Base-by-base conservation (phyloP, 78 protist genomes). In the Diacronema lutheri region DNA sequence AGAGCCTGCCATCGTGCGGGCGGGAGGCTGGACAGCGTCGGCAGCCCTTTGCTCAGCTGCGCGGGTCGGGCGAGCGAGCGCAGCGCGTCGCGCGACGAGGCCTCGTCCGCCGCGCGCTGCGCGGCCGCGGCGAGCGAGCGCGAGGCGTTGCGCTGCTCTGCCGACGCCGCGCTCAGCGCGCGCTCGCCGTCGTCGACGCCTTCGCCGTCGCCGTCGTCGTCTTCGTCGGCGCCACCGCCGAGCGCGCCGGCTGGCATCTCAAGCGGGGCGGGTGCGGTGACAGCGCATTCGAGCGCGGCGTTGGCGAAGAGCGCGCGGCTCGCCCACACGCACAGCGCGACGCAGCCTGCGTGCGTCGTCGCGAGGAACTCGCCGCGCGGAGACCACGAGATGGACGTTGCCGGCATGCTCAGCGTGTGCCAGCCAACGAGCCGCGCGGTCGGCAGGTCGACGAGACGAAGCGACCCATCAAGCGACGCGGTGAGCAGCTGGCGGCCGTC, bases 271-370 rank as follows among this genome's bases (percentile, higher is more conserved):
- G 76, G 26, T 0, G 50, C 5, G 56, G 1, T 5, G 37, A 0
- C 60, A 0, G 71, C 79, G 6, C 3, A 16, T 13, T 14, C 58
- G 12, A 71, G 9, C 33, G 41, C 55, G 0, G 41, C 58, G 7
- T 6, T 3, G 4, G 33, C 1, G 79, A 71, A 71, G 58, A 26
- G 14, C 20, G 77, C 20, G 76, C 87, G 90, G 57, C 81, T 72
- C 29, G 85, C 94, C 81, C 94, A 92, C 12, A 92, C 62, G 86
- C 83, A 83, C 19, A 92, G 40, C 7, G 83, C 85, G 6, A 50
- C 16, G 20, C 68, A 38, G 81, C 73, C 83, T 11, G 71, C 83
- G 80, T 87, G 90, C 26, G 90, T 35, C 35, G 90, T 90, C 29
- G 88, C 86, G 11, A 88, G 14, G 25, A 84, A 87, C 41, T 86